Base-by-base conservation (phyloP, 164 flowering plant species). In the Protea cynaroides region DNA sequence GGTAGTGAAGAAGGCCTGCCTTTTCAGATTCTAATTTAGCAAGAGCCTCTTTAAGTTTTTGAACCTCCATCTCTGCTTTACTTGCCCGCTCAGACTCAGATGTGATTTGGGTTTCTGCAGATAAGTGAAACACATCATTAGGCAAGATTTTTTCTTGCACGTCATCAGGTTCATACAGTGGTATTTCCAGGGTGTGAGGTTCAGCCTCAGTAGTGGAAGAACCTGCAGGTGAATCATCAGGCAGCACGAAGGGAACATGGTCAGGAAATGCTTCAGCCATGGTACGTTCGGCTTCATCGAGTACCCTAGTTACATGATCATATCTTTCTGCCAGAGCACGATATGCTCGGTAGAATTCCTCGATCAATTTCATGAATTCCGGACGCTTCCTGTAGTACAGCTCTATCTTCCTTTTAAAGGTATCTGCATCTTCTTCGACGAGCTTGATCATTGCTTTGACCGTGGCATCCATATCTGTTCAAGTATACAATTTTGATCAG, bases 321-420 rank as follows among this genome's bases (percentile, higher is more conserved):
- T 92, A 92, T 75, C 95, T 80, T 75, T 92, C 98, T 64, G 98
- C 98, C 65, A 92, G 79, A 14, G 98, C 93, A 71, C 96, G 95
- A 64, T 92, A 92, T 25, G 92, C 94, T 58, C 96, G 75, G 72
- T 90, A 92, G 68, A 92, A 88, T 59, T 88, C 98, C 77, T 92
- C 96, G 11, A 92, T 96, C 76, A 89, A 64, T 71, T 88, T 88
- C 90, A 92, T 88, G 47, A 92, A 86, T 80, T 90, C 96, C 18
- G 98, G 98, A 0, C 98, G 86, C 71, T 90, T 88, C 73, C 84
- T 86, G 77, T 90, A 93, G 83, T 93, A 93, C 98, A 93, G 90
- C 66, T 93, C 98, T 18, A 96, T 96, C 72, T 94, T 86, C 65
- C 90, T 85, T 67, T 95, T 95, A 81, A 92, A 92, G 11, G 98